Evolutionary conservation across 2,329 filamentous ascomycete species (phyloP).

Genomic region (Cyphellophora europaea): DNA sequence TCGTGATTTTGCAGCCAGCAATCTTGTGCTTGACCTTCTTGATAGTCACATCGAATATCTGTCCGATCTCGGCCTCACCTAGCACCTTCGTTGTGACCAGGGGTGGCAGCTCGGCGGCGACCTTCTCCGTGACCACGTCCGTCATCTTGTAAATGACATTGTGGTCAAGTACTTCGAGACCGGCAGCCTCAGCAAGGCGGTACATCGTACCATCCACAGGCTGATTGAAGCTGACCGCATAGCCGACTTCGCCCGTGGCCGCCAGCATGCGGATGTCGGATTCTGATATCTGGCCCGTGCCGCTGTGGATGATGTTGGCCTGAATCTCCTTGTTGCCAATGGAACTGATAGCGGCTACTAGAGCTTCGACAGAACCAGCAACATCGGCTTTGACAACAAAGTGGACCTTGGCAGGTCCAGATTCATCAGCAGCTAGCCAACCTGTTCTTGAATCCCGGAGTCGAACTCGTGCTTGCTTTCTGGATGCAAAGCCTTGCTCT

Average conservation of each 20-base stretch:
- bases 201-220: slow-evolving; percentile 57
- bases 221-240: slow-evolving; percentile 82
- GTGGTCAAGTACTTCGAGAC: slow-evolving; percentile 72
- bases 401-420: slow-evolving; percentile 45
- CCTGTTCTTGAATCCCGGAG: slow-evolving; percentile 14
- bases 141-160: slow-evolving; percentile 53
- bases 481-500: slow-evolving; percentile 19
- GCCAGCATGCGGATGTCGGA: slow-evolving; percentile 70
- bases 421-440: slow-evolving; percentile 24
- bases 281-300: slow-evolving; percentile 69
- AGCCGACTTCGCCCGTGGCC: slow-evolving; percentile 64
- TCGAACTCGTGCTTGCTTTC: slow-evolving; percentile 8
- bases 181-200: slow-evolving; percentile 57
- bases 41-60: slow-evolving; percentile 75
- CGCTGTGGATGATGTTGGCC: slow-evolving; percentile 65
- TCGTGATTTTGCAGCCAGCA: slow-evolving; percentile 80
- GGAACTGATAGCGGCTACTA: slow-evolving; percentile 64
- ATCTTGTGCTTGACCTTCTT: slow-evolving; percentile 63
- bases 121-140: slow-evolving; percentile 41
- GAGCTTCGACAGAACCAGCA: slow-evolving; percentile 85
- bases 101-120: slow-evolving; percentile 63
- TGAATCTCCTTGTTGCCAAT: slow-evolving; percentile 79
- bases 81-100: slow-evolving; percentile 60
- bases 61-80: slow-evolving; percentile 78
- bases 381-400: slow-evolving; percentile 92